phyloP scores from a whole-genome alignment of 164 flowering plant species.

The Annona squamosa region DNA sequence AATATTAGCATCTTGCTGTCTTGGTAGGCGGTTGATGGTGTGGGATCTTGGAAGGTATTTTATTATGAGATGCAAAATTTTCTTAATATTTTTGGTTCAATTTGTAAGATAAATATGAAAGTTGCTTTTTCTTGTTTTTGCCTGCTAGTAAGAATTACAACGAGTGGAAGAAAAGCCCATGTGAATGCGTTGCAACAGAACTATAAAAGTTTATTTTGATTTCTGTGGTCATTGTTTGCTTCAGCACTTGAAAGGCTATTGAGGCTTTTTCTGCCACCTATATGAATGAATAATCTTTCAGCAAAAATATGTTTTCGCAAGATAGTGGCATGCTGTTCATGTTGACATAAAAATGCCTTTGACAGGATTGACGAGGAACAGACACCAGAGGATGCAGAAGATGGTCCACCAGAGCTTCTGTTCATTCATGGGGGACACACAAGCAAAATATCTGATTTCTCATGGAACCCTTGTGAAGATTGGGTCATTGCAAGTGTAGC shows the following conservation, averaged over 20 bases:
- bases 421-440: conserved; percentile 98
- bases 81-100: neutral
- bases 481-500: conserved; percentile 98
- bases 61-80: neutral
- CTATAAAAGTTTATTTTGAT: too few species aligned
- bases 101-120: neutral
- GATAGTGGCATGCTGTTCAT: neutral
- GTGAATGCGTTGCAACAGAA: too few species aligned
- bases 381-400: conserved; percentile 92
- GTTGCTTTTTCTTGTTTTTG: neutral
- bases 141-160: neutral
- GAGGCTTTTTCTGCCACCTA: neutral
- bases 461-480: conserved; percentile 98
- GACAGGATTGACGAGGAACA: conserved; percentile 89
- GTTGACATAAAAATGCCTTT: neutral
- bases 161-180: too few species aligned
- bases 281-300: neutral
- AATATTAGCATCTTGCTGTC: conserved; percentile 91
- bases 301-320: neutral
- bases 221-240: too few species aligned
- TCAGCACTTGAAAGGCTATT: neutral
- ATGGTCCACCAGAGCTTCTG: conserved; percentile 95
- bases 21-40: conserved; percentile 92
- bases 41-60: conserved; percentile 99
- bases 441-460: conserved; percentile 93